Percentiles rank a stretch among this genome's conserved stretches.
These are phyloP conservation scores for Aspergillus fijiensis DNA, from an alignment of 2,329 filamentous ascomycete genomes.

Conservation along the genomic window DNA sequence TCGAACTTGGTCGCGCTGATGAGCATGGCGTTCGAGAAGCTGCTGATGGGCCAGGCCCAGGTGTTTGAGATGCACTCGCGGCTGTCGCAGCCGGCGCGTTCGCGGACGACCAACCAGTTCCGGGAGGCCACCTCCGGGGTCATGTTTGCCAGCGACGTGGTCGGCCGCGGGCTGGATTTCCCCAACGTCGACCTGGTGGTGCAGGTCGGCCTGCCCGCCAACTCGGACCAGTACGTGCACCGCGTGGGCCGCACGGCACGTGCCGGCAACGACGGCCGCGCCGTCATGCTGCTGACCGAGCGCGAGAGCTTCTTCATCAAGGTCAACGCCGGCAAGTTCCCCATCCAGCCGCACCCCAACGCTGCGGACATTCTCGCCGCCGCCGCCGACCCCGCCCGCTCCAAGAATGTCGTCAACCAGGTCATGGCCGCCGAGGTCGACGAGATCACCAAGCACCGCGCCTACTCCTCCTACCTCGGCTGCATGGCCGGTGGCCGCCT, in stretches of 20 bases:
- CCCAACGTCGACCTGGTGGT: conserved; percentile 51
- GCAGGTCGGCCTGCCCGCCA: conserved; percentile 52
- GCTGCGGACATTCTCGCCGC: conserved; percentile 39
- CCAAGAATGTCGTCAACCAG: conserved; percentile 1
- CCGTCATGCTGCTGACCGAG: conserved; percentile 54
- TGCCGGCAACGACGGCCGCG: conserved; percentile 53
- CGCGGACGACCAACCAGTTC: conserved; percentile 51
- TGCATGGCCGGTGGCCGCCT: conserved; percentile 35
- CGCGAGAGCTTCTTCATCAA: conserved; percentile 54
- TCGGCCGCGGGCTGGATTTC: conserved; percentile 54
- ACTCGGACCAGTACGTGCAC: conserved; percentile 52
- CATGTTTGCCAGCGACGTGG: conserved; percentile 51
- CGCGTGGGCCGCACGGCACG: conserved; percentile 64
- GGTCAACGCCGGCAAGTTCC: conserved; percentile 47
- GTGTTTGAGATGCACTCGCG: conserved; percentile 72
- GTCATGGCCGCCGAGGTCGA: conserved; percentile 31
- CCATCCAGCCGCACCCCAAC: conserved; percentile 51
- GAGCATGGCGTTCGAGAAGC: conserved; percentile 52
- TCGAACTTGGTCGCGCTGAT: conserved; percentile 64
- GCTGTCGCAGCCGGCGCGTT: conserved; percentile 68
- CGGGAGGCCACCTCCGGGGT: conserved; percentile 45
- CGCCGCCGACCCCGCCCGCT: conserved; percentile 34
- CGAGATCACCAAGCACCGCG: conserved; percentile 35
- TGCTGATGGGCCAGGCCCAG: conserved; percentile 31
- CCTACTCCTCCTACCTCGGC: conserved; percentile 39